Evolutionary conservation across 108 stramenopile genomes (phyloP).

Genomic region (Pseudonitzschia pungens): DNA sequence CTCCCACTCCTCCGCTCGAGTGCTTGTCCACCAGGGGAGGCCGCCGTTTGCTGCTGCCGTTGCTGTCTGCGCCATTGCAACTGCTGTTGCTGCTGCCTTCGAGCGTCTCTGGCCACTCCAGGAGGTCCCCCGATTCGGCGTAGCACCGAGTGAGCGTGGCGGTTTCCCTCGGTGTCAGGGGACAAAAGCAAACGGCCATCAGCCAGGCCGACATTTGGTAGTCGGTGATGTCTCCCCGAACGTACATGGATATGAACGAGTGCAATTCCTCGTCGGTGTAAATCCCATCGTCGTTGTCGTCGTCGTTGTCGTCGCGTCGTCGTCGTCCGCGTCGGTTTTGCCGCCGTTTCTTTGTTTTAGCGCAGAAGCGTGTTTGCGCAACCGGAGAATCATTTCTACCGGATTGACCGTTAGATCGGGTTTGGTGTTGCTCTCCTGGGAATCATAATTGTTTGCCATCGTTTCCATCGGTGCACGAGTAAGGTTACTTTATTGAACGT

Average conservation of each 20-base stretch:
- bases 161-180: slow-evolving; percentile 71
- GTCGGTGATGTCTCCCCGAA: slow-evolving; percentile 57
- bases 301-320: slow-evolving; percentile 27
- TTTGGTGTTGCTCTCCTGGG: background rate
- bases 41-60: background rate
- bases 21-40: slow-evolving; percentile 72
- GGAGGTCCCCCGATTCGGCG: slow-evolving; percentile 62
- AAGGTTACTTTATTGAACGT: no score
- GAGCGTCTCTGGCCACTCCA: slow-evolving; percentile 48
- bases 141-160: slow-evolving; percentile 65
- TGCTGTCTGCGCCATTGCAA: background rate
- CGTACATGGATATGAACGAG: slow-evolving; percentile 49
- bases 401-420: no score
- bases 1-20: slow-evolving; percentile 82
- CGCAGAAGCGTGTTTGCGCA: background rate
- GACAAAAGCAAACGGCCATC: slow-evolving; percentile 81
- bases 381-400: slow-evolving; percentile 10
- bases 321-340: slow-evolving; percentile 24
- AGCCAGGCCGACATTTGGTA: slow-evolving; percentile 91
- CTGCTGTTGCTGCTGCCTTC: background rate
- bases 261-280: slow-evolving; percentile 59
- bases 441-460: background rate
- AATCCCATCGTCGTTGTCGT: slow-evolving; percentile 40
- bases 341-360: background rate
- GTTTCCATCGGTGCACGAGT: background rate